Evolutionary conservation across 805 yeast genomes (phyloP).

Genomic region (Barnettozyma wickerhamii): DNA sequence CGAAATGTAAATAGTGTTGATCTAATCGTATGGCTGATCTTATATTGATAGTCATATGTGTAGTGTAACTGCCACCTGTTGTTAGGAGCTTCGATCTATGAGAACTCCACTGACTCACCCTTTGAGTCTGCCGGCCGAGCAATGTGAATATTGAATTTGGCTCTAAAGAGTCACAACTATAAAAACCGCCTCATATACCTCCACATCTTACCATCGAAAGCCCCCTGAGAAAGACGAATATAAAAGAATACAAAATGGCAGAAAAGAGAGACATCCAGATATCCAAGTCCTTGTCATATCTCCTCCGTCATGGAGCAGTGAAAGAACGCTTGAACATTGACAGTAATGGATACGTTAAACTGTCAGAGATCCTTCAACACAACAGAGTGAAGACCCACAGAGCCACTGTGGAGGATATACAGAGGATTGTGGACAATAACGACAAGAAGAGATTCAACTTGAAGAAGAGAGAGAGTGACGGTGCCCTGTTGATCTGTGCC

Average conservation of each 20-base stretch:
- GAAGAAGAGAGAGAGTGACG: constrained; percentile 21
- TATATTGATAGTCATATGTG: no score
- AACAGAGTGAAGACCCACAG: constrained; percentile 53
- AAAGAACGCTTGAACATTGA: constrained; percentile 65
- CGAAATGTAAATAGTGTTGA: constrained; percentile 1
- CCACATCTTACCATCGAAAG: no score
- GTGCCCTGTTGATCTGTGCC: constrained; percentile 58
- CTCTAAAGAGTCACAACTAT: no score
- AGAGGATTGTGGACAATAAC: constrained; percentile 56
- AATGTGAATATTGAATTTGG: no score
- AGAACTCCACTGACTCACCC: no score
- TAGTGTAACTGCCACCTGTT: no score
- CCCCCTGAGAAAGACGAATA: no score
- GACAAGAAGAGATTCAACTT: constrained; percentile 69
- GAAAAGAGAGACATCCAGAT: constrained; percentile 46
- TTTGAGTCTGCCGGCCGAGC: no score
- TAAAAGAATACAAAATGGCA: no score
- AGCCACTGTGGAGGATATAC: constrained; percentile 53
- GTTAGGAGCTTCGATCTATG: no score
- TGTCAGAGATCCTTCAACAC: constrained; percentile 51
- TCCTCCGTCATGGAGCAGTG: constrained; percentile 83
- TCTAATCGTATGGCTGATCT: no score
- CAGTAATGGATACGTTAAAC: constrained; percentile 57
- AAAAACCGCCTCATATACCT: no score
- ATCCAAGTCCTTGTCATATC: constrained; percentile 70